Evolutionary conservation across 2,329 filamentous ascomycete species (phyloP), one percentile per base, ranked within the genome.

Genomic region (Ophiostoma ips): DNA sequence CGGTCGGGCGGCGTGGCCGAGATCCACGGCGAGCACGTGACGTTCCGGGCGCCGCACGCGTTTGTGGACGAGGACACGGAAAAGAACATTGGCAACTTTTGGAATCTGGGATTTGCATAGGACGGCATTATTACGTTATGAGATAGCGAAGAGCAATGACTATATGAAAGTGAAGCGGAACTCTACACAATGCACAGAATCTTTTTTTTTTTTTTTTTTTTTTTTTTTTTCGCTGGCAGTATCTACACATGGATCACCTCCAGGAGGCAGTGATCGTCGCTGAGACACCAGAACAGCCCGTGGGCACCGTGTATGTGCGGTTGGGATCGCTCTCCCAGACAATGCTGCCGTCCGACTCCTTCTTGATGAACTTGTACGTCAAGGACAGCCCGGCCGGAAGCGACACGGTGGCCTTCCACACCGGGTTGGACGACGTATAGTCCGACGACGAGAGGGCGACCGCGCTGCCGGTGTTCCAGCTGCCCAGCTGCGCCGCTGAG

Each of bases 331-430:
- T 68, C 66, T 87, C 83, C 82, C 83, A 87, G 2, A 64, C 69
- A 9, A 83, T 64, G 0, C 65, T 66, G 0, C 79, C 76, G 56
- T 75, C 71, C 1, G 63, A 59, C 52, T 70, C 68, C 38, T 81
- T 71, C 46, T 75, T 73, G 57, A 87, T 73, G 60, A 77, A 87
- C 67, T 87, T 86, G 63, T 85, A 87, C 65, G 78, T 59, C 38
- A 87, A 67, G 3, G 62, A 64, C 44, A 69, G 68, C 2, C 81
- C 81, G 0, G 76, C 68, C 0, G 68, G 63, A 15, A 87, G 62
- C 1, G 65, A 67, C 28, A 86, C 60, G 0, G 72, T 73, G 0
- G 63, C 70, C 44, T 66, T 70, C 84, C 83, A 87, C 6, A 83
- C 55, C 1, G 76, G 79, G 57, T 83, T 77, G 33, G 61, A 64